Percentiles rank a stretch among this genome's conserved stretches.
phyloP scores from a whole-genome alignment of 192 early-diverging fungal species.

The Gryganskiella cystojenkinii region DNA sequence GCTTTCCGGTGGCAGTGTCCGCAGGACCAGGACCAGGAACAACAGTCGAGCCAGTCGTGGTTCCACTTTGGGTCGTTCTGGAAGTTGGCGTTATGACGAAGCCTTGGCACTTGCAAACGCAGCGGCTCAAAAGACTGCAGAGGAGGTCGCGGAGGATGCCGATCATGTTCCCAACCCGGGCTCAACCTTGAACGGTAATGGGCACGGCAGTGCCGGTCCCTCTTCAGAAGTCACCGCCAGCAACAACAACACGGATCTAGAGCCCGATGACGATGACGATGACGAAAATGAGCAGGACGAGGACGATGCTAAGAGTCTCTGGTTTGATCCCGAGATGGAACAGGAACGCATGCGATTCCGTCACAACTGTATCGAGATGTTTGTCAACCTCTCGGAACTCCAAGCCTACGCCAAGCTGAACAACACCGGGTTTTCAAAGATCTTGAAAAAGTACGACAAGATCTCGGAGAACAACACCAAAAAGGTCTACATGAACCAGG shows the following conservation, averaged over 20 bases:
- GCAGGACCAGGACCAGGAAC: conserved; percentile 41
- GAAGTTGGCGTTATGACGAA: conserved; percentile 48
- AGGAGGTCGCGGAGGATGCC: background rate
- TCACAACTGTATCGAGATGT: conserved; percentile 76
- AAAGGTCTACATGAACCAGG: conserved; percentile 71
- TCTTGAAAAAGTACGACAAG: conserved; percentile 98
- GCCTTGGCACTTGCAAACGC: conserved; percentile 23
- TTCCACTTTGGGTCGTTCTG: conserved; percentile 30
- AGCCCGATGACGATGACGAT: conserved; percentile 15
- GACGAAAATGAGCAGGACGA: conserved; percentile 35
- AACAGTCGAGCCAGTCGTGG: conserved; percentile 39
- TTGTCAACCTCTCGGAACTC: conserved; percentile 85
- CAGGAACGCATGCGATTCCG: conserved; percentile 50
- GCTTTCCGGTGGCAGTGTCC: conserved; percentile 35
- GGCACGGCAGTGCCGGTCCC: conserved; percentile 22
- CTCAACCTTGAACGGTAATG: background rate
- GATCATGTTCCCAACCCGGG: conserved; percentile 25
- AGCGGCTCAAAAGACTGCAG: conserved; percentile 12
- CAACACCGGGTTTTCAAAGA: conserved; percentile 93
- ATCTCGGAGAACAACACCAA: conserved; percentile 81
- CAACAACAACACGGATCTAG: background rate
- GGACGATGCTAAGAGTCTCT: conserved; percentile 28
- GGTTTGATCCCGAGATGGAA: conserved; percentile 53
- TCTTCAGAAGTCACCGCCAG: conserved; percentile 12
- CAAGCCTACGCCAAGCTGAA: conserved; percentile 91